Evolutionary conservation across 306 rosid genomes (phyloP).

Genomic region (Pterocarpus macrocarpus): DNA sequence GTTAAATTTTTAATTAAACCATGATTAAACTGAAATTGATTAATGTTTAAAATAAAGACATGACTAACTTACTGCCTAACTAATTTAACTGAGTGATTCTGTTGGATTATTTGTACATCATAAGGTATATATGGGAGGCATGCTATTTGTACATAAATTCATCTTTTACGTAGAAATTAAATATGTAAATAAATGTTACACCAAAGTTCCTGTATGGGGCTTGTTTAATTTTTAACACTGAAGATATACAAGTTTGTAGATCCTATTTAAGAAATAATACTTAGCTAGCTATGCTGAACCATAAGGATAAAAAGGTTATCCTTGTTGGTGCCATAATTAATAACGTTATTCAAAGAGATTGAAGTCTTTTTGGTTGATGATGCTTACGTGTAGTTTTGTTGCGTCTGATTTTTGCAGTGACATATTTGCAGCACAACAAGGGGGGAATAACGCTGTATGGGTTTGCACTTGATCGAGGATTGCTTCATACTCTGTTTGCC

Average conservation of each 20-base stretch:
- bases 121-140: neutral
- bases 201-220: neutral
- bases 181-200: neutral
- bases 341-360: neutral
- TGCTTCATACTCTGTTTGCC: slow-evolving; percentile 94
- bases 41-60: too few species aligned
- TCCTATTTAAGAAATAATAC: neutral
- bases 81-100: too few species aligned
- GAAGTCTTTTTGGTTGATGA: neutral
- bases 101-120: neutral
- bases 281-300: neutral
- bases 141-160: neutral
- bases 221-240: neutral
- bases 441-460: slow-evolving; percentile 91
- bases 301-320: neutral
- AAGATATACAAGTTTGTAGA: neutral
- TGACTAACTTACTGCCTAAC: too few species aligned
- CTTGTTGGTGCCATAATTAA: neutral
- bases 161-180: neutral
- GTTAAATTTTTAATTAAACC: too few species aligned
- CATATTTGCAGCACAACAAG: slow-evolving; percentile 81
- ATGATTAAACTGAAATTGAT: too few species aligned
- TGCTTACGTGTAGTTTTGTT: neutral
- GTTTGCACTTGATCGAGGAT: slow-evolving; percentile 86
- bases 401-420: slow-evolving; percentile 57